Conservation (phyloP, 768 basidiomycete genomes). For the Pulveroboletus sp. region DNA sequence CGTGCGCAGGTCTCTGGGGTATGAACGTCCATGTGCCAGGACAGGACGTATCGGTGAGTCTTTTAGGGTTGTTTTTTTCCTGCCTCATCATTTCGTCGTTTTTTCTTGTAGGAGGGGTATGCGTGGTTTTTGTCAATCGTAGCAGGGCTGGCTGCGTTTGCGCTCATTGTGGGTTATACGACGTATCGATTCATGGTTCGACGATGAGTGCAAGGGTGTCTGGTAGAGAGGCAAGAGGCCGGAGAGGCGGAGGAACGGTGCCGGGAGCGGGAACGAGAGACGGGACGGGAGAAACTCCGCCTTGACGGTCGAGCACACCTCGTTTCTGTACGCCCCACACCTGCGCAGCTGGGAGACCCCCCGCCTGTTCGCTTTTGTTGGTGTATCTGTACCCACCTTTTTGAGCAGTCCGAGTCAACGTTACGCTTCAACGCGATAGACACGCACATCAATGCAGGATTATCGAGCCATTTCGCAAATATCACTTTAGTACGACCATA, state of each 20-base stretch:
- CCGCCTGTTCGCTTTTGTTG: too few species aligned
- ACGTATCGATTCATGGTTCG: slow-evolving; percentile 75
- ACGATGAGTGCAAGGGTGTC: slow-evolving; percentile 18
- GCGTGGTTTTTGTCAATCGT: slow-evolving; percentile 91
- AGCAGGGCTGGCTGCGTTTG: slow-evolving; percentile 75
- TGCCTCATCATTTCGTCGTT: background rate
- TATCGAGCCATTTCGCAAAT: too few species aligned
- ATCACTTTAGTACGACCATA: background rate
- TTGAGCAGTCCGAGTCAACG: too few species aligned
- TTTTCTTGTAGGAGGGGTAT: slow-evolving; percentile 40
- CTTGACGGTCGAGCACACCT: too few species aligned
- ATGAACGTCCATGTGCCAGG: slow-evolving; percentile 99
- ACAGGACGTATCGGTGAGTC: slow-evolving; percentile 50
- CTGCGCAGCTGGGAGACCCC: too few species aligned
- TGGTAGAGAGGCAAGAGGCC: background rate
- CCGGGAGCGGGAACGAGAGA: background rate
- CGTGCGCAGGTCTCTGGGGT: slow-evolving; percentile 76
- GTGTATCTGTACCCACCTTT: too few species aligned
- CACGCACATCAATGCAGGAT: too few species aligned
- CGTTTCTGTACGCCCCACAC: too few species aligned
- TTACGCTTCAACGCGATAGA: too few species aligned
- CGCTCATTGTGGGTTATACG: slow-evolving; percentile 74
- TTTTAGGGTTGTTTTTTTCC: background rate
- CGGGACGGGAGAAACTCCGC: too few species aligned
- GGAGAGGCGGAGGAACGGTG: too few species aligned